Evolutionary conservation across 495 filamentous ascomycete genomes (phyloP).

Genomic region (Pseudomonodictys pantanalensis): DNA sequence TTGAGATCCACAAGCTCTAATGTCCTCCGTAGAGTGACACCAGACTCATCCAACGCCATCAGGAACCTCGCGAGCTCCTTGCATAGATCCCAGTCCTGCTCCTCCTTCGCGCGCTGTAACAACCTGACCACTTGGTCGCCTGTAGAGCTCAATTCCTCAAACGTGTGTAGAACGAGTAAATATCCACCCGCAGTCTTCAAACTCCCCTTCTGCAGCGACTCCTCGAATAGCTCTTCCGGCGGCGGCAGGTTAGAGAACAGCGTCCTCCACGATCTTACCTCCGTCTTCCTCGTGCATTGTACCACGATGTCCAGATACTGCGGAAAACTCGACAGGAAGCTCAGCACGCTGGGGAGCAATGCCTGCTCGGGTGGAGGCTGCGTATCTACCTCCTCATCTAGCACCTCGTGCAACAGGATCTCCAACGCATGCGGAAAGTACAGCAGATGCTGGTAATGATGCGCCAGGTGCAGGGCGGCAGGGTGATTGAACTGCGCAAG

Average conservation of each 20-base stretch:
- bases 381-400: conserved; percentile 90
- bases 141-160: conserved; percentile 76
- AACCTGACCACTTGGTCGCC: conserved; percentile 74
- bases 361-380: conserved; percentile 55
- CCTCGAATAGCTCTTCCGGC: conserved; percentile 86
- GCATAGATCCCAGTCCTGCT: conserved; percentile 93
- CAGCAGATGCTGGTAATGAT: conserved; percentile 75
- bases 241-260: conserved; percentile 87
- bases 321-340: conserved; percentile 84
- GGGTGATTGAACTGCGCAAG: conserved; percentile 67
- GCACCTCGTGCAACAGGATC: conserved; percentile 84
- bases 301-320: conserved; percentile 93
- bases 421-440: conserved; percentile 94
- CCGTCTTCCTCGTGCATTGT: conserved; percentile 96
- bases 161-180: conserved; percentile 88
- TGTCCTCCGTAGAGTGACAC: conserved; percentile 74
- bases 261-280: conserved; percentile 90
- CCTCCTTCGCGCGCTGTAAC: conserved; percentile 74
- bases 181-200: conserved; percentile 97
- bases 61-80: conserved; percentile 92
- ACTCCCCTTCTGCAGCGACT: conserved; percentile 75
- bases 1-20: conserved; percentile 66
- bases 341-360: conserved; percentile 79
- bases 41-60: conserved; percentile 83
- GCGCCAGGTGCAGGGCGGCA: conserved; percentile 72